A percentile compares a stretch with the other conserved stretches of the same genome.
Evolutionary conservation across 2,329 filamentous ascomycete genomes (phyloP).

Genomic region (Claviceps cyperi): DNA sequence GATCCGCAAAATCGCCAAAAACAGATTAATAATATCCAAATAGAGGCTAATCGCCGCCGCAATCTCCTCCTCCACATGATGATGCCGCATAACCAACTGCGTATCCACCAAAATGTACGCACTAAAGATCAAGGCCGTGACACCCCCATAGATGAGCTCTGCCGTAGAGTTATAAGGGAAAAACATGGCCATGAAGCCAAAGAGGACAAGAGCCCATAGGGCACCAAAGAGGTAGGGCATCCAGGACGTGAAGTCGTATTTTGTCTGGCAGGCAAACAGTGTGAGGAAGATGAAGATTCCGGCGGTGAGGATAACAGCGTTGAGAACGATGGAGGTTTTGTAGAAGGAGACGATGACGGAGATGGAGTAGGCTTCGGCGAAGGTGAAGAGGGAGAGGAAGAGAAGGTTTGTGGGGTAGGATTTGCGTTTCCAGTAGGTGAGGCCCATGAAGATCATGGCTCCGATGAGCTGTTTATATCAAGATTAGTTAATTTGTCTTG

Average conservation of each 20-base stretch:
- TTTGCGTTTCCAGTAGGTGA: conserved; percentile 92
- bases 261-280: conserved; percentile 88
- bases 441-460: conserved; percentile 67
- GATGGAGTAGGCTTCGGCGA: conserved; percentile 85
- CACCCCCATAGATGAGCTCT: conserved; percentile 73
- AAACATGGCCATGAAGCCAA: conserved; percentile 85
- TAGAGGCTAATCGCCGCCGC: conserved; percentile 90
- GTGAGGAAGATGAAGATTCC: conserved; percentile 69
- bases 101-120: conserved; percentile 94
- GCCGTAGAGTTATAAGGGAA: conserved; percentile 69
- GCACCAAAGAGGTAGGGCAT: conserved; percentile 86
- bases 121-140: conserved; percentile 77
- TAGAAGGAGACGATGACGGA: conserved; percentile 89
- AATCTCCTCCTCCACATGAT: conserved; percentile 97
- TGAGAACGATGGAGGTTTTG: conserved; percentile 66
- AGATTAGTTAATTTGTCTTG: not conserved
- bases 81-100: conserved; percentile 86
- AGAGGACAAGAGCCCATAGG: conserved; percentile 80
- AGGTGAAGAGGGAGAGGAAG: conserved; percentile 82
- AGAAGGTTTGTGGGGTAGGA: conserved; percentile 89
- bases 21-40: conserved; percentile 91
- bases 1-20: conserved; percentile 88
- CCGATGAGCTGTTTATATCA: conserved; percentile 46
- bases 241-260: conserved; percentile 97
- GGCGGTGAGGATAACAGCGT: conserved; percentile 78